phyloP scores from a whole-genome alignment of 2,329 filamentous ascomycete species.

The Trichoderma sp. region DNA sequence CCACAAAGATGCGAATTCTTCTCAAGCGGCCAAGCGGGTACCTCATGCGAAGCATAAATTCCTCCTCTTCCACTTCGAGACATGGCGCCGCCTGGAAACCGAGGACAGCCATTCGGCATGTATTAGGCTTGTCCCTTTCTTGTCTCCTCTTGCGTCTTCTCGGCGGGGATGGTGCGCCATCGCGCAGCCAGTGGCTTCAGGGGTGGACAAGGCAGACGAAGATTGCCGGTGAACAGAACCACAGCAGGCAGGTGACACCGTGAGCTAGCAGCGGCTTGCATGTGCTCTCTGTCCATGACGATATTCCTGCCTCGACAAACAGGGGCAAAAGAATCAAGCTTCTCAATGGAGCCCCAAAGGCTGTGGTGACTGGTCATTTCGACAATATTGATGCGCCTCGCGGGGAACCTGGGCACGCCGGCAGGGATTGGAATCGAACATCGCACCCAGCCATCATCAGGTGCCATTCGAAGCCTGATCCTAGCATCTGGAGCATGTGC shows the following conservation, averaged over 20 bases:
- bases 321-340: neutral
- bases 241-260: slow-evolving; percentile 29
- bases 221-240: slow-evolving; percentile 18
- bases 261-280: slow-evolving; percentile 14
- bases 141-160: too few species aligned
- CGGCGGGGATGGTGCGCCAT: neutral
- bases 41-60: slow-evolving; percentile 6
- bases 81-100: slow-evolving; percentile 25
- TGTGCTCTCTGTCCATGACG: slow-evolving; percentile 15
- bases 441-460: slow-evolving; percentile 12
- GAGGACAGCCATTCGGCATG: slow-evolving; percentile 6
- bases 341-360: neutral
- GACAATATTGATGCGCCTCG: neutral
- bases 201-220: slow-evolving; percentile 10
- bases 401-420: neutral
- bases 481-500: slow-evolving; percentile 3
- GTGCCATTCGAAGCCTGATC: slow-evolving; percentile 13
- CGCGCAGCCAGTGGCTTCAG: slow-evolving; percentile 11
- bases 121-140: neutral
- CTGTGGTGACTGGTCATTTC: neutral
- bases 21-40: neutral
- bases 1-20: neutral
- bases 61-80: slow-evolving; percentile 20
- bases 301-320: slow-evolving; percentile 11
- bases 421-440: neutral